phyloP scores from a whole-genome alignment of 805 yeast species.

The Myxozyma sirexii region DNA sequence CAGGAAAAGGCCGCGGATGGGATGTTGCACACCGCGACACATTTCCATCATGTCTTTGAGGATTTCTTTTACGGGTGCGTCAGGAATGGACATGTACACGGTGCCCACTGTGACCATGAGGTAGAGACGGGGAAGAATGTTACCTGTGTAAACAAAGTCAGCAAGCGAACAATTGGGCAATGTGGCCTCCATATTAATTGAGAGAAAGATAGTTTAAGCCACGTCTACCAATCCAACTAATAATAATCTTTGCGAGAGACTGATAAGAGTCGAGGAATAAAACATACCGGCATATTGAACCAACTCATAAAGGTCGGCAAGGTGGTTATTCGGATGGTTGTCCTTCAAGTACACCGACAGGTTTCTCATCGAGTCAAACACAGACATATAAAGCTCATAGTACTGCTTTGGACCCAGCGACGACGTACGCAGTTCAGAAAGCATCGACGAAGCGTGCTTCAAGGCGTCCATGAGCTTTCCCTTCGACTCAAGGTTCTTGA shows the following conservation, averaged over 20 bases:
- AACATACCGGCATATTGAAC: slow-evolving; percentile 81
- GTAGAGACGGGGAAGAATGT: slow-evolving; percentile 86
- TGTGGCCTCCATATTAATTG: no score
- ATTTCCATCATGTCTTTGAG: slow-evolving; percentile 96
- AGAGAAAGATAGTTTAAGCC: no score
- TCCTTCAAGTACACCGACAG: slow-evolving; percentile 67
- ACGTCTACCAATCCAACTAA: no score
- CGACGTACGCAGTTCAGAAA: slow-evolving; percentile 79
- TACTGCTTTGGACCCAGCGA: slow-evolving; percentile 83
- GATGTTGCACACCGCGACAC: slow-evolving; percentile 97
- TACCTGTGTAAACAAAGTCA: slow-evolving; percentile 48
- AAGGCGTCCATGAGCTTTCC: slow-evolving; percentile 82
- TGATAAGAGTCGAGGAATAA: no score
- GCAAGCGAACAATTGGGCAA: background rate
- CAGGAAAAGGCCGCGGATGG: slow-evolving; percentile 85
- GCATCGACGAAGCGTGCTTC: slow-evolving; percentile 79
- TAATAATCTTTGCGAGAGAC: no score
- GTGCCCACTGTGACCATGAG: slow-evolving; percentile 95
- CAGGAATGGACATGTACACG: slow-evolving; percentile 75
- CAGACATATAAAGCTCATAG: slow-evolving; percentile 78
- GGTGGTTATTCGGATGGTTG: slow-evolving; percentile 67
- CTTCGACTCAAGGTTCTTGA: slow-evolving; percentile 67
- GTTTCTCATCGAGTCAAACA: slow-evolving; percentile 77
- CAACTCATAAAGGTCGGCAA: slow-evolving; percentile 88
- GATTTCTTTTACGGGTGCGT: slow-evolving; percentile 80